phyloP scores from a whole-genome alignment of 768 basidiomycete genomes.

The Auricularia auricula-judae region DNA sequence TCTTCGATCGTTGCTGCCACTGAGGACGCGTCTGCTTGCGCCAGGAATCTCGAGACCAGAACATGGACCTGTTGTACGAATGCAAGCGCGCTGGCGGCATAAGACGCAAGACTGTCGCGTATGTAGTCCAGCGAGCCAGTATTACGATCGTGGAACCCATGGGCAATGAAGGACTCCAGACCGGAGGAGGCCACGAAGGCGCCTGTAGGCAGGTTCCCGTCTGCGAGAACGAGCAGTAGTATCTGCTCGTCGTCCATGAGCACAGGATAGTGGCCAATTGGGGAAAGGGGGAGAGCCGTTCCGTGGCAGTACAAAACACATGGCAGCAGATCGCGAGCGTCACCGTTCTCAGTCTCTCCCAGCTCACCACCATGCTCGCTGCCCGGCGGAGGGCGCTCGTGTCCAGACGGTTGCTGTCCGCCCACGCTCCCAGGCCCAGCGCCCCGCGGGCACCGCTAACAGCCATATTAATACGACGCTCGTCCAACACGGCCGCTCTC shows the following conservation, averaged over 20 bases:
- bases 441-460: no score
- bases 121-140: slow-evolving; percentile 41
- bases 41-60: slow-evolving; percentile 17
- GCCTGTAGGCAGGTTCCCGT: slow-evolving; percentile 93
- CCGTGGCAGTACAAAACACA: background rate
- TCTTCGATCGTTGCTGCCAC: slow-evolving; percentile 24
- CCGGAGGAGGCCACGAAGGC: slow-evolving; percentile 94
- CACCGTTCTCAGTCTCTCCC: background rate
- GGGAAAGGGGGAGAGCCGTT: background rate
- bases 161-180: slow-evolving; percentile 79
- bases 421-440: background rate
- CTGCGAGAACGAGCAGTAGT: slow-evolving; percentile 60
- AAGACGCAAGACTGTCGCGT: slow-evolving; percentile 61
- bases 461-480: no score
- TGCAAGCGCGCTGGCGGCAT: slow-evolving; percentile 62
- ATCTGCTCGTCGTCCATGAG: slow-evolving; percentile 35
- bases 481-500: background rate
- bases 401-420: background rate
- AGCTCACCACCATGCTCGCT: background rate
- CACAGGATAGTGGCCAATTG: background rate
- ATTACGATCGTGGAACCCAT: slow-evolving; percentile 48
- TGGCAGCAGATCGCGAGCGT: background rate
- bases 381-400: background rate
- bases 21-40: background rate
- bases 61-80: slow-evolving; percentile 70